phyloP scores from a whole-genome alignment of 345 rosid species.

The Gossypium sturtianum region DNA sequence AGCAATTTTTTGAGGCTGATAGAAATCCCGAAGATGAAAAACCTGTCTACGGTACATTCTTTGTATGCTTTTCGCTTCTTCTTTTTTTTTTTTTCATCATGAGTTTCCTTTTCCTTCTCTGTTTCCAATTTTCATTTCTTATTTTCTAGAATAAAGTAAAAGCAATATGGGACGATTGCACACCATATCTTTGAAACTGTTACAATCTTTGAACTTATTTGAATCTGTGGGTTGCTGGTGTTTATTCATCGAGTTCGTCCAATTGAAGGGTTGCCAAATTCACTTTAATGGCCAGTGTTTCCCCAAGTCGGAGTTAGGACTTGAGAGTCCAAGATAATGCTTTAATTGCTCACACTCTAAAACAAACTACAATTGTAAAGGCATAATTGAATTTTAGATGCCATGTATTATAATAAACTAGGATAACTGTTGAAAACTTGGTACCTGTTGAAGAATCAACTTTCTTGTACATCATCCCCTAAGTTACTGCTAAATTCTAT shows the following conservation, averaged over 20 bases:
- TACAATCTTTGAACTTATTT: background rate
- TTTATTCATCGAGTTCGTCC: background rate
- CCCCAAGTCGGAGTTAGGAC: background rate
- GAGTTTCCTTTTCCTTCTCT: background rate
- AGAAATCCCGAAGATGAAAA: constrained; percentile 62
- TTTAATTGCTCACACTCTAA: background rate
- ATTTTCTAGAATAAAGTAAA: background rate
- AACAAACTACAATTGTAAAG: background rate
- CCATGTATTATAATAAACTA: background rate
- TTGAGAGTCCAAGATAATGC: background rate
- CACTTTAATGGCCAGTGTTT: background rate
- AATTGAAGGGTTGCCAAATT: too few species aligned
- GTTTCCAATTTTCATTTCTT: background rate
- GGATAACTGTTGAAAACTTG: background rate
- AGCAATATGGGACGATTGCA: background rate
- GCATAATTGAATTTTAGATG: background rate
- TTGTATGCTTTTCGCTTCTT: background rate
- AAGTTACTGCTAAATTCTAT: background rate
- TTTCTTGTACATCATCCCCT: background rate
- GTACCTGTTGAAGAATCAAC: background rate
- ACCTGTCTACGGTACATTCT: constrained; percentile 56
- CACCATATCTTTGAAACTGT: background rate
- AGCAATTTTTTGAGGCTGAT: constrained; percentile 77
- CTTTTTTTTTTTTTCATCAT: background rate
- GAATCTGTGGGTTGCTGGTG: background rate